phyloP scores from a whole-genome alignment of 805 yeast genomes.

The Blastobotrys americana region DNA sequence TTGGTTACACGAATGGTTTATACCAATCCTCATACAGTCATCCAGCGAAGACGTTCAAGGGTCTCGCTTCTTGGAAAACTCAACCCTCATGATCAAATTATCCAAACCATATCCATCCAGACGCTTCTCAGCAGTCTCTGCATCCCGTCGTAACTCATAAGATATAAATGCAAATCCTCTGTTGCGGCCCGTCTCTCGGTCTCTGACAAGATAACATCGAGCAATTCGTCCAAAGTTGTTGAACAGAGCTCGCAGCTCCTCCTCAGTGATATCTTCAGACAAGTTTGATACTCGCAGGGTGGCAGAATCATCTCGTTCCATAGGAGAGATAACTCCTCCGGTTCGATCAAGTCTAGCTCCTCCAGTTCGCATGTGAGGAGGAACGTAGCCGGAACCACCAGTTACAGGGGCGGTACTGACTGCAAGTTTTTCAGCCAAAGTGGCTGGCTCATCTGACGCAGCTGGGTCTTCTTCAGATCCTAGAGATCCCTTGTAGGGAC shows the following conservation, averaged over 20 bases:
- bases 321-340: conserved; percentile 36
- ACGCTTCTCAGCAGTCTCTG: conserved; percentile 66
- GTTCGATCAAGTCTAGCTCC: conserved; percentile 31
- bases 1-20: no score
- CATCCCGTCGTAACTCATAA: conserved; percentile 49
- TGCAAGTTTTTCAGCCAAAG: conserved; percentile 26
- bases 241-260: conserved; percentile 68
- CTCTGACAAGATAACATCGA: conserved; percentile 78
- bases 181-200: conserved; percentile 88
- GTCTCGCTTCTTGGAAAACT: conserved; percentile 30
- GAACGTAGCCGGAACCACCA: conserved; percentile 43
- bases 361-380: conserved; percentile 52
- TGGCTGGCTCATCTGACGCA: conserved; percentile 32
- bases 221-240: conserved; percentile 58
- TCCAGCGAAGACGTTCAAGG: no score
- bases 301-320: conserved; percentile 73
- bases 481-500: conserved; percentile 91
- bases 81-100: conserved; percentile 62
- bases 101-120: conserved; percentile 90
- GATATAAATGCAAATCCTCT: conserved; percentile 95
- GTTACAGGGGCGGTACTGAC: conserved; percentile 29
- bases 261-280: conserved; percentile 78
- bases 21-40: no score
- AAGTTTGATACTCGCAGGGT: conserved; percentile 89
- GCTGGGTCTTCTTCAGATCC: conserved; percentile 42